Evolutionary conservation across 192 early-diverging fungal species (phyloP).

Genomic region (Funneliformis geosporum): DNA sequence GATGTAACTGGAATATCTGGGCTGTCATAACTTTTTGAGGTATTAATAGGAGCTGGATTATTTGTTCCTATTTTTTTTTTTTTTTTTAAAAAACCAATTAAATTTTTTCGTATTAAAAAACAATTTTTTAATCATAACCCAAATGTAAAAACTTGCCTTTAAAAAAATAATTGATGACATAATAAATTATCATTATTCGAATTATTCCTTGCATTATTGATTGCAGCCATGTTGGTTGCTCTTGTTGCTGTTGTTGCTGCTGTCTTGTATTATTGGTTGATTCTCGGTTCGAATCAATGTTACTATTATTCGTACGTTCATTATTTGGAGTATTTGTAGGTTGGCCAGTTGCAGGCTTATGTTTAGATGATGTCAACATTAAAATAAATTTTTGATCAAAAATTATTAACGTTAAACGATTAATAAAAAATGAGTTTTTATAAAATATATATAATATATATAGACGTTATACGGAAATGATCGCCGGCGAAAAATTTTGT

Average conservation of each 20-base stretch:
- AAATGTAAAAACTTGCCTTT: constrained; percentile 2
- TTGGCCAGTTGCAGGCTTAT: neutral
- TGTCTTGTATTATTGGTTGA: neutral
- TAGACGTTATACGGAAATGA: too few species aligned
- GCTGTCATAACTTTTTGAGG: neutral
- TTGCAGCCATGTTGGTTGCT: neutral
- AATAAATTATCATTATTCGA: neutral
- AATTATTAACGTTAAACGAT: too few species aligned
- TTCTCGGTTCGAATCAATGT: neutral
- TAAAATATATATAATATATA: too few species aligned
- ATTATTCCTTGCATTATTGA: neutral
- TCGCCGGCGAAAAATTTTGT: too few species aligned
- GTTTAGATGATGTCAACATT: neutral
- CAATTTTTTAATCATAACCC: neutral
- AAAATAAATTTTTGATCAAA: neutral
- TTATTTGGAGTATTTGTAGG: neutral
- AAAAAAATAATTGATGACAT: neutral
- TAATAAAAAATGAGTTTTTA: too few species aligned
- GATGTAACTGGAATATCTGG: neutral
- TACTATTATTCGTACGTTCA: neutral
- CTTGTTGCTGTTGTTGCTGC: neutral
- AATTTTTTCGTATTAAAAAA: neutral
- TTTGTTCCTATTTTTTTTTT: neutral
- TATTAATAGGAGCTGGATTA: neutral
- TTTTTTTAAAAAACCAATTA: neutral